phyloP scores from a whole-genome alignment of 805 yeast genomes.

The Monosporozyma servazzii region DNA sequence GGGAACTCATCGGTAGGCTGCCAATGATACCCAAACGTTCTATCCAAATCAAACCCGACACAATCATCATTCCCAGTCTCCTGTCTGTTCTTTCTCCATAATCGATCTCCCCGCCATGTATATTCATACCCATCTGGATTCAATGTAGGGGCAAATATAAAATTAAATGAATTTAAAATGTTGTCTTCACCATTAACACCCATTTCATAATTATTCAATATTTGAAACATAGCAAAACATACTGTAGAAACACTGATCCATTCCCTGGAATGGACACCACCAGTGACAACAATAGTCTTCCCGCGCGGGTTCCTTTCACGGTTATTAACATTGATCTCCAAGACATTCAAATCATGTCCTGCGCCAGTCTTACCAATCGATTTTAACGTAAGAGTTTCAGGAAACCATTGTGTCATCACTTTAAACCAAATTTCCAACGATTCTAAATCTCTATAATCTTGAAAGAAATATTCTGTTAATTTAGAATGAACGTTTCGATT shows the following conservation, averaged over 20 bases:
- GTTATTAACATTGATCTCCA: slow-evolving; percentile 49
- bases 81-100: slow-evolving; percentile 88
- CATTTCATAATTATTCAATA: slow-evolving; percentile 26
- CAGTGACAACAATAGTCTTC: slow-evolving; percentile 65
- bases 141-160: slow-evolving; percentile 69
- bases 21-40: slow-evolving; percentile 72
- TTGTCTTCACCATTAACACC: slow-evolving; percentile 18
- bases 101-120: slow-evolving; percentile 69
- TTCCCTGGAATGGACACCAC: slow-evolving; percentile 85
- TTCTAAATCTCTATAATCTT: slow-evolving; percentile 55
- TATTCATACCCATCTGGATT: slow-evolving; percentile 89
- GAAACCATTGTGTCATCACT: slow-evolving; percentile 49
- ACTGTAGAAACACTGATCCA: slow-evolving; percentile 75
- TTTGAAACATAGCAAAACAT: slow-evolving; percentile 43
- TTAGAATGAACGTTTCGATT: background rate
- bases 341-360: slow-evolving; percentile 58
- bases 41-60: slow-evolving; percentile 80
- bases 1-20: slow-evolving; percentile 49
- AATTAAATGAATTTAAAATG: slow-evolving; percentile 49
- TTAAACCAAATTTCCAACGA: slow-evolving; percentile 69
- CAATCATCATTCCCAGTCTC: slow-evolving; percentile 58
- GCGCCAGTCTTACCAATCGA: slow-evolving; percentile 69
- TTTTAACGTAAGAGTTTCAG: slow-evolving; percentile 54
- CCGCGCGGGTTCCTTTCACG: slow-evolving; percentile 34
- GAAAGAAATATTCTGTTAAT: slow-evolving; percentile 40